These are phyloP conservation scores for Corniculantispora saksenae DNA, from an alignment of 2,329 filamentous ascomycete species.

Conservation along the genomic window DNA sequence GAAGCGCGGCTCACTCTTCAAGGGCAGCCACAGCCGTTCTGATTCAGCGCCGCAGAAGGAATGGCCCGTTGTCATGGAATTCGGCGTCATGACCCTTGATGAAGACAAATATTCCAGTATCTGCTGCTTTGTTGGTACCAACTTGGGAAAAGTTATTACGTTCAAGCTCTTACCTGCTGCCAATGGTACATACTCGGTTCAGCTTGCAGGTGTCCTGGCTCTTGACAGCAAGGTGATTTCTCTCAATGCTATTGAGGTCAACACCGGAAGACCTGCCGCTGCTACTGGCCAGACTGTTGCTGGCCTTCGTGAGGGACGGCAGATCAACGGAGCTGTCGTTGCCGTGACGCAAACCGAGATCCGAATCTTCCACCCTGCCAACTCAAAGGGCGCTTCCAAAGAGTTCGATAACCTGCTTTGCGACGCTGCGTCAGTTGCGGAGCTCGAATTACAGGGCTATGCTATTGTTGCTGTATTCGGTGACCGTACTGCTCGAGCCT, in stretches of 20 bases:
- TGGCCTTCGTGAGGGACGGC: slow-evolving; percentile 71
- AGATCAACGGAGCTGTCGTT: slow-evolving; percentile 78
- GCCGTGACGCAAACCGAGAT: slow-evolving; percentile 70
- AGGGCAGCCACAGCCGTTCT: slow-evolving; percentile 34
- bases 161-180: slow-evolving; percentile 85
- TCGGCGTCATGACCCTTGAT: slow-evolving; percentile 90
- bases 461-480: slow-evolving; percentile 84
- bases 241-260: slow-evolving; percentile 76
- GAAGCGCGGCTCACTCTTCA: slow-evolving; percentile 73
- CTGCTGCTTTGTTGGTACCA: slow-evolving; percentile 87
- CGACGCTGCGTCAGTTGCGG: slow-evolving; percentile 75
- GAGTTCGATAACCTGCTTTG: slow-evolving; percentile 83
- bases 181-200: slow-evolving; percentile 67
- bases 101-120: slow-evolving; percentile 97
- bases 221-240: slow-evolving; percentile 72
- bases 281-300: slow-evolving; percentile 76
- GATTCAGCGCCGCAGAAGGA: slow-evolving; percentile 55
- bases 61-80: slow-evolving; percentile 81
- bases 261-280: slow-evolving; percentile 72
- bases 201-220: slow-evolving; percentile 66
- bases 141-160: slow-evolving; percentile 77
- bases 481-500: slow-evolving; percentile 77
- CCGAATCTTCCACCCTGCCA: slow-evolving; percentile 85
- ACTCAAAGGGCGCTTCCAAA: slow-evolving; percentile 87
- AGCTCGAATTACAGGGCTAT: slow-evolving; percentile 72